Base-by-base conservation (phyloP, 108 stramenopile genomes). In the Ochromonas danica region DNA sequence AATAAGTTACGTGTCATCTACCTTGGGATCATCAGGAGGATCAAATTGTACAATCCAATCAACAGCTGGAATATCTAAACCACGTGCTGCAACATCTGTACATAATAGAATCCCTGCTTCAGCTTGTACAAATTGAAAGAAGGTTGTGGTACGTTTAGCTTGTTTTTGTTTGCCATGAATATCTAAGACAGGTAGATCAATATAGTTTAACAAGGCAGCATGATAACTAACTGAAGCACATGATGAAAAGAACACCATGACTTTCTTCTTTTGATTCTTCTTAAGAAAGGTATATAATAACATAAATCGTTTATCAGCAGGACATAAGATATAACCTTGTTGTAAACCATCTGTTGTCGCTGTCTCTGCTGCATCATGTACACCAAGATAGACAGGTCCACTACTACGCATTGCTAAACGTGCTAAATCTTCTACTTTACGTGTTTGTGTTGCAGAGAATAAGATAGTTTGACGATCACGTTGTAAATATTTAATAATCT, bases 41-140 rank as follows among this genome's bases (percentile, higher is more conserved):
- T 99, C 99, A 81, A 93, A 98, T 87, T 99, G 99, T 10, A 90
- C 77, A 78, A 99, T 98, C 97, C 97, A 99, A 87, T 99, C 96
- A 2, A 98, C 97, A 3, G 90, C 78, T 2, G 98, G 98, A 51
- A 98, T 97, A 82, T 97, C 97, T 39, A 97, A 84, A 25, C 95
- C 95, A 6, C 99, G 90, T 31, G 97, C 99, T 30, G 97, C 97
- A n/a, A 99, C 97, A 81, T 98, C 99, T 28, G 99, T 98, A 88
- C 96, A 97, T 40, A 97, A 82, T 61, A 99, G 86, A 0, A 94
- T 95, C 22, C 97, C 99, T n/a, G 81, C 89, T 38, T 94, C 89
- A 70, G 87, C 87, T 78, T 95, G 94, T 81, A 95, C 96, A 86
- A 99, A 99, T 86, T 96, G 91, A 81, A 98, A 97, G 87, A 99